A percentile compares a stretch with the other conserved stretches of the same genome.
These are phyloP conservation scores for Neurospora hispaniola DNA, from an alignment of 495 filamentous ascomycete genomes.

Conservation along the genomic window DNA sequence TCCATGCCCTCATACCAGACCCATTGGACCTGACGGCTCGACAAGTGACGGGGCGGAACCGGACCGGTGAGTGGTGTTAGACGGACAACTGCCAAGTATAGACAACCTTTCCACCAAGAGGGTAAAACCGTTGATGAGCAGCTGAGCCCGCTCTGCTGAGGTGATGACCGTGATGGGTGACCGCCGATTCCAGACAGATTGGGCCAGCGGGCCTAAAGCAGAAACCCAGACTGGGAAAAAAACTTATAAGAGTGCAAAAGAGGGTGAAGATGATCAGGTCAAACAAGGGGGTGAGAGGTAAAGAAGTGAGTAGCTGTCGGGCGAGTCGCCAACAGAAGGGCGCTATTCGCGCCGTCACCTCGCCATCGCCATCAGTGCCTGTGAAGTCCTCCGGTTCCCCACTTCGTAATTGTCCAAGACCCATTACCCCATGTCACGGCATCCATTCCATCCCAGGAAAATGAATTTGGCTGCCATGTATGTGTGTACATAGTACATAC, in stretches of 20 bases:
- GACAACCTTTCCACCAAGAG: not conserved
- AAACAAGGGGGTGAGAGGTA: not conserved
- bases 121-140: not conserved
- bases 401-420: constrained; percentile 20
- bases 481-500: not conserved
- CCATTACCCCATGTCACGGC: constrained; percentile 3
- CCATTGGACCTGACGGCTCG: not conserved
- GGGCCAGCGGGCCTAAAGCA: not conserved
- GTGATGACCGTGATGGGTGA: not conserved
- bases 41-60: not conserved
- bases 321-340: constrained; percentile 7
- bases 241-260: too few relatives aligned
- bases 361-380: constrained; percentile 14
- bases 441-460: not conserved
- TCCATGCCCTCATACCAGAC: not conserved
- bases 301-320: not conserved
- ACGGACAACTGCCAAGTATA: not conserved
- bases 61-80: not conserved
- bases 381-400: constrained; percentile 9
- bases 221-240: not conserved
- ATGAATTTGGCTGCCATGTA: not conserved
- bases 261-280: not conserved
- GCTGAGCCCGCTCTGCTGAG: not conserved
- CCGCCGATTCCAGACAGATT: not conserved
- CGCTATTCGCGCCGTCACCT: constrained; percentile 15